Percentiles rank a stretch among this genome's conserved stretches.
Evolutionary conservation across 352 stramenopile genomes (phyloP).

Genomic region (Phytophthora cactorum): DNA sequence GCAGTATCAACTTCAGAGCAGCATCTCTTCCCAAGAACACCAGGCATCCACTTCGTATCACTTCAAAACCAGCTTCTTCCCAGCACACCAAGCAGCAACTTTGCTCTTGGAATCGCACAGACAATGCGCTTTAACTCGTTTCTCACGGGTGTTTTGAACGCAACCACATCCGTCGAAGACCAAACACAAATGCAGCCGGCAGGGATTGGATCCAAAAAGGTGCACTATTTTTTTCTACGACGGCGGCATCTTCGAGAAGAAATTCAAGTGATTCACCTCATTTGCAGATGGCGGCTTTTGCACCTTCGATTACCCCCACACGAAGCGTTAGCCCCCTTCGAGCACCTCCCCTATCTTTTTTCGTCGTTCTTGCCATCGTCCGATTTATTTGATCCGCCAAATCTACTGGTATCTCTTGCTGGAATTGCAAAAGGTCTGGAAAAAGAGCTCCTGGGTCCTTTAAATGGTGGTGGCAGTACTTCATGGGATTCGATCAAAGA

Average conservation of each 20-base stretch:
- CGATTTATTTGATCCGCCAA: conserved; percentile 30
- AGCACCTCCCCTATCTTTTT: conserved; percentile 54
- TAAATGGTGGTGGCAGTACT: no score
- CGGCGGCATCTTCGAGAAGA: conserved; percentile 43
- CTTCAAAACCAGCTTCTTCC: conserved; percentile 43
- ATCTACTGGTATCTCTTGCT: conserved; percentile 32
- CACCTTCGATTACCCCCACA: conserved; percentile 50
- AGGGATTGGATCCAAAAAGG: conserved; percentile 10
- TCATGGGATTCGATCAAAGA: conserved; percentile 12
- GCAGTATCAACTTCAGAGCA: conserved; percentile 6
- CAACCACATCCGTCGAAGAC: neutral
- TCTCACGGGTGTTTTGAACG: conserved; percentile 37
- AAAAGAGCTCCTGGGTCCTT: conserved; percentile 16
- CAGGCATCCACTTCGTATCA: conserved; percentile 53
- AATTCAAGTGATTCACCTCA: conserved; percentile 51
- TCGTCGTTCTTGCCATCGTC: conserved; percentile 34
- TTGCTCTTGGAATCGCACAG: conserved; percentile 42
- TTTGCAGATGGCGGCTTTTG: conserved; percentile 69
- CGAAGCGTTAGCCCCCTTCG: conserved; percentile 60
- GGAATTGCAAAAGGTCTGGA: conserved; percentile 45
- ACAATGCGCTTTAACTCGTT: conserved; percentile 65
- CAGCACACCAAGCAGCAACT: conserved; percentile 9
- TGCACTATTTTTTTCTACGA: conserved; percentile 63
- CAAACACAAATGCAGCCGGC: neutral
- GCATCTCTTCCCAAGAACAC: conserved; percentile 37